phyloP scores from a whole-genome alignment of 2,329 filamentous ascomycete species.

The Fusarium pseudonygamai region DNA sequence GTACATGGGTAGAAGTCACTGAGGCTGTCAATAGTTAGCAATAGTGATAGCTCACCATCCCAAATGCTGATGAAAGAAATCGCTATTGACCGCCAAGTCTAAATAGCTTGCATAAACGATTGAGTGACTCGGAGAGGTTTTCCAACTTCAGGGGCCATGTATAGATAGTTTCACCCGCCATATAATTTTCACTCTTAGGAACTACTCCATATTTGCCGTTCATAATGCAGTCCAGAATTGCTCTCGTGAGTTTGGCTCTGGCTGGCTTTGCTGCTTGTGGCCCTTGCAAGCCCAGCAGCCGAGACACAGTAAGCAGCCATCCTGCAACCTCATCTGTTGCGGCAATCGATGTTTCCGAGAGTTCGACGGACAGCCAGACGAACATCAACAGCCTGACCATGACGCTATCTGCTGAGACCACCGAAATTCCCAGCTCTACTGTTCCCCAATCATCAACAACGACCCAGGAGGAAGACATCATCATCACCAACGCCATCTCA shows the following conservation, averaged over 20 bases:
- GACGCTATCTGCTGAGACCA: not conserved
- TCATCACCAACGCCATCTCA: slow-evolving; percentile 1
- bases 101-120: not conserved
- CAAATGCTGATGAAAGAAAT: not conserved
- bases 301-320: not conserved
- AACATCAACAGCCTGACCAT: not conserved
- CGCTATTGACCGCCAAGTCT: not conserved
- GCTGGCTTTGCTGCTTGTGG: not conserved
- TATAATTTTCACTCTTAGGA: no score
- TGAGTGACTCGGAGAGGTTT: not conserved
- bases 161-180: not conserved
- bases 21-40: not conserved
- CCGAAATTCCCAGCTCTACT: not conserved
- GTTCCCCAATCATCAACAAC: not conserved
- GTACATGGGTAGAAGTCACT: not conserved
- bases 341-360: not conserved
- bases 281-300: not conserved
- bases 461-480: not conserved
- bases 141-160: not conserved
- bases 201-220: not conserved
- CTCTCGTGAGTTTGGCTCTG: not conserved
- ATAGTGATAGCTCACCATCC: not conserved
- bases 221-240: not conserved
- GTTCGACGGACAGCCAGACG: not conserved
- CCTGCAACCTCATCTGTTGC: not conserved